These are phyloP conservation scores for Zygosaccharomyces bailii DNA, from an alignment of 805 yeast genomes.

Conservation along the genomic window DNA sequence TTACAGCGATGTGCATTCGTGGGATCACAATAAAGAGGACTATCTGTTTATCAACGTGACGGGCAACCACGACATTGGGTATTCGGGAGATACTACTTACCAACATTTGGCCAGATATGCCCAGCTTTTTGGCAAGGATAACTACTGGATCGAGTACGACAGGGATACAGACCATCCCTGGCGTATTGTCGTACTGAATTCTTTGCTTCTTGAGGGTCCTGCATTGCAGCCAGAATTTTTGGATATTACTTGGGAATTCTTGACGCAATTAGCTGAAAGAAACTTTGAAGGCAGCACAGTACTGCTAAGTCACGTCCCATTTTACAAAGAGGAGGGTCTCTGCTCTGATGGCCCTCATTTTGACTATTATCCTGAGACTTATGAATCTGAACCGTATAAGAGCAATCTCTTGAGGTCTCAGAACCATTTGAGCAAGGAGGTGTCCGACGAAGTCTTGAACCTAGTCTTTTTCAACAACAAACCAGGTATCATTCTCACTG, in stretches of 20 bases:
- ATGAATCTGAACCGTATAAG: slow-evolving; percentile 61
- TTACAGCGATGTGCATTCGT: slow-evolving; percentile 60
- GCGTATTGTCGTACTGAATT: slow-evolving; percentile 84
- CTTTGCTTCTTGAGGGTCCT: slow-evolving; percentile 86
- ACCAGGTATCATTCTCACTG: slow-evolving; percentile 81
- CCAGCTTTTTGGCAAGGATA: slow-evolving; percentile 75
- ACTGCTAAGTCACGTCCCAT: slow-evolving; percentile 83
- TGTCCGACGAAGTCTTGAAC: slow-evolving; percentile 64
- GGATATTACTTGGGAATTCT: slow-evolving; percentile 67
- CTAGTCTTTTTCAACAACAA: slow-evolving; percentile 63
- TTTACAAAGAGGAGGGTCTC: slow-evolving; percentile 74
- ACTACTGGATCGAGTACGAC: slow-evolving; percentile 73
- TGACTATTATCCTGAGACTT: slow-evolving; percentile 51
- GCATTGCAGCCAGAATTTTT: slow-evolving; percentile 70
- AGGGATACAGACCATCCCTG: slow-evolving; percentile 65
- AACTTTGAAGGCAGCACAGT: slow-evolving; percentile 76
- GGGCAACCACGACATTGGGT: slow-evolving; percentile 96
- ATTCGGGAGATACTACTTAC: slow-evolving; percentile 89
- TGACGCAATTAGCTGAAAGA: slow-evolving; percentile 52
- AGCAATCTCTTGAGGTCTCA: slow-evolving; percentile 74
- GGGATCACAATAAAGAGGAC: slow-evolving; percentile 52
- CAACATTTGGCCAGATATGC: slow-evolving; percentile 83
- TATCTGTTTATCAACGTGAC: slow-evolving; percentile 79
- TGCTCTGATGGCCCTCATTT: slow-evolving; percentile 85
- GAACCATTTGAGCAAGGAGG: slow-evolving; percentile 71